Evolutionary conservation across 2,329 filamentous ascomycete species (phyloP).

Genomic region (Trichoderma koningii): DNA sequence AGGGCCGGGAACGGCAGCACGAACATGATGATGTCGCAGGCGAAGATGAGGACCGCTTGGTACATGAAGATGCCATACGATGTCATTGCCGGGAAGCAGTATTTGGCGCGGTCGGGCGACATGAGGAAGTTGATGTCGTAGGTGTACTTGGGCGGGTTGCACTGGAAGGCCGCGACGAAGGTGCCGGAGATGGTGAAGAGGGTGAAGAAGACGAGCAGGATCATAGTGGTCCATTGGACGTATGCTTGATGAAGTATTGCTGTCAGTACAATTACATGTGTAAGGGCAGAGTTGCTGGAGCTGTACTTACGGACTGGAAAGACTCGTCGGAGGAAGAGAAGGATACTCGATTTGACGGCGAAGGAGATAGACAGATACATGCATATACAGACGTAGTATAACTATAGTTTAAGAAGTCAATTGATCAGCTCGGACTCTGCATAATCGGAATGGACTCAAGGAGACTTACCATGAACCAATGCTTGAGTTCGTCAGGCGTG

Average conservation of each 20-base stretch:
- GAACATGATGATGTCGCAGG: conserved; percentile 12
- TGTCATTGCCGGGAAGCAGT: conserved; percentile 7
- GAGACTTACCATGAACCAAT: conserved; percentile 7
- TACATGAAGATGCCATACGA: conserved; percentile 8
- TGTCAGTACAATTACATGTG: neutral
- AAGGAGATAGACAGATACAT: conserved; percentile 5
- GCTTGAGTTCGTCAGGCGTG: neutral
- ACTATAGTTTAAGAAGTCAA: neutral
- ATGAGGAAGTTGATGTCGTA: conserved; percentile 10
- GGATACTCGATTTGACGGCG: conserved; percentile 16
- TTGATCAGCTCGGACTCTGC: neutral
- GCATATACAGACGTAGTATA: conserved; percentile 14
- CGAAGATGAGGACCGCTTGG: conserved; percentile 5
- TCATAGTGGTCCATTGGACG: conserved; percentile 9
- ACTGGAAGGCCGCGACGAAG: conserved; percentile 10
- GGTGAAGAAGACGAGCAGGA: neutral
- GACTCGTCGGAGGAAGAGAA: conserved; percentile 13
- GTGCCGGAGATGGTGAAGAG: conserved; percentile 9
- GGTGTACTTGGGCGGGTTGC: conserved; percentile 15
- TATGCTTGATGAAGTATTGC: neutral
- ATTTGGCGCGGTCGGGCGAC: conserved; percentile 9
- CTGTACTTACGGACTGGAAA: conserved; percentile 10
- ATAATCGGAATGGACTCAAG: neutral
- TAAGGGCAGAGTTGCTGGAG: neutral
- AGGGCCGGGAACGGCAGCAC: conserved; percentile 3